These are phyloP conservation scores for Annulohypoxylon truncatum DNA, from an alignment of 2,329 filamentous ascomycete genomes.

Conservation along the genomic window DNA sequence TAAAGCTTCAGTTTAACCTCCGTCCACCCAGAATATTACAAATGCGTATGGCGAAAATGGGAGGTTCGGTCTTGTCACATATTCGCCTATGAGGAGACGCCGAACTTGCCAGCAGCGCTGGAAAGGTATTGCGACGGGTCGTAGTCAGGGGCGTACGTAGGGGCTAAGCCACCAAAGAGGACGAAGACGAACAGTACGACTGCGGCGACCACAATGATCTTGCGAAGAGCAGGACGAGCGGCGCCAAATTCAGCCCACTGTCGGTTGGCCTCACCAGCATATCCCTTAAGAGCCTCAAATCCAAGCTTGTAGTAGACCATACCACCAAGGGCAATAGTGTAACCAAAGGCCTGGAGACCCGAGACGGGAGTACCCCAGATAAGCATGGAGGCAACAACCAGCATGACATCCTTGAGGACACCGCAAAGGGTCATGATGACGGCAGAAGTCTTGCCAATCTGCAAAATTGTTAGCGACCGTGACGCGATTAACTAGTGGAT, in stretches of 20 bases:
- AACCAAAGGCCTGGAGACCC: constrained; percentile 83
- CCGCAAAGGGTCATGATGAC: constrained; percentile 88
- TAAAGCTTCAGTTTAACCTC: constrained; percentile 23
- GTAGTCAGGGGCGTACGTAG: constrained; percentile 67
- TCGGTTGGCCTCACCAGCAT: constrained; percentile 76
- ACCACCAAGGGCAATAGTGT: constrained; percentile 80
- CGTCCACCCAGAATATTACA: constrained; percentile 41
- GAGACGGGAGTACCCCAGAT: constrained; percentile 84
- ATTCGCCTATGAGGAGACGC: constrained; percentile 47
- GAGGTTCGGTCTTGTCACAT: constrained; percentile 25
- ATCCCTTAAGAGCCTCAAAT: constrained; percentile 83
- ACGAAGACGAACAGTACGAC: constrained; percentile 74
- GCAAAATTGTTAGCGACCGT: constrained; percentile 45
- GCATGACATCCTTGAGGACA: constrained; percentile 88
- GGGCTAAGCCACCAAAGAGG: constrained; percentile 75
- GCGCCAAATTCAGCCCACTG: constrained; percentile 89
- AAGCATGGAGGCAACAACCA: constrained; percentile 81
- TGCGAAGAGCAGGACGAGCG: constrained; percentile 80
- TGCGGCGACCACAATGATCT: constrained; percentile 76
- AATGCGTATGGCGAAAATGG: constrained; percentile 40
- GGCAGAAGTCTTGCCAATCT: constrained; percentile 90
- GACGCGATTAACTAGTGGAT: not conserved
- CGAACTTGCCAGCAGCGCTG: constrained; percentile 63
- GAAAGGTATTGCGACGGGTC: constrained; percentile 62
- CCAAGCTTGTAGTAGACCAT: constrained; percentile 91